Evolutionary conservation across 352 stramenopile species (phyloP).

Genomic region (Phytophthora idaei): DNA sequence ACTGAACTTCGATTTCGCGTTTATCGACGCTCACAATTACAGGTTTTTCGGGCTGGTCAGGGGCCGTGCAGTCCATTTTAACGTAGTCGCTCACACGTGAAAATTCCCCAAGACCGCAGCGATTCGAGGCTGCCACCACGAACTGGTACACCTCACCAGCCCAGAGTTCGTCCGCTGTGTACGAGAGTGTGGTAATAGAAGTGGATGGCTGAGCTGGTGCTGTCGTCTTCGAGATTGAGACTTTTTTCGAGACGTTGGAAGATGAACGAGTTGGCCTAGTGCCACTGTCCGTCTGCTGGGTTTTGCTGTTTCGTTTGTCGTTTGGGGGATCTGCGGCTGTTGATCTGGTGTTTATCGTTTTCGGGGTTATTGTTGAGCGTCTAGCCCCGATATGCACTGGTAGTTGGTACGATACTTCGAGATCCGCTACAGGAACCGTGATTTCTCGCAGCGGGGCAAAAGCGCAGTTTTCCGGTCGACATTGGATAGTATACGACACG

Average conservation of each 20-base stretch:
- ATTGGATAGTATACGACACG: constrained; percentile 58
- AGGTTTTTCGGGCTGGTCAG: constrained; percentile 51
- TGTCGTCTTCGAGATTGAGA: not conserved
- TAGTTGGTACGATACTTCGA: constrained; percentile 17
- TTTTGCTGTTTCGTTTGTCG: not conserved
- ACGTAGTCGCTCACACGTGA: constrained; percentile 74
- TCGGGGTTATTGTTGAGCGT: not conserved
- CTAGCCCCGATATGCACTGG: not conserved
- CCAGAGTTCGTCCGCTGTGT: constrained; percentile 50
- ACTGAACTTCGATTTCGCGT: constrained; percentile 47
- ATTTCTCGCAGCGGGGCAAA: constrained; percentile 46
- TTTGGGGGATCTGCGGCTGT: too few species aligned
- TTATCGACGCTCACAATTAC: constrained; percentile 45
- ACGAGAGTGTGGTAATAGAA: constrained; percentile 29
- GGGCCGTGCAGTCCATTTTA: constrained; percentile 68
- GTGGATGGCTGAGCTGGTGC: not conserved
- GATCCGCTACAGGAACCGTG: constrained; percentile 32
- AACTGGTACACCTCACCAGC: constrained; percentile 82
- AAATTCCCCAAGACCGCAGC: constrained; percentile 64
- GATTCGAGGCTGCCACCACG: constrained; percentile 67
- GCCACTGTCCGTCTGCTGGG: not conserved
- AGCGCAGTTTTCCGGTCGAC: constrained; percentile 54
- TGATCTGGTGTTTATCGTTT: not conserved
- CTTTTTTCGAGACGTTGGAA: constrained; percentile 2
- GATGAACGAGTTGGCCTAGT: not conserved